Evolutionary conservation across 139 green algal genomes (phyloP).

Genomic region (Tetradesmus obliquus): DNA sequence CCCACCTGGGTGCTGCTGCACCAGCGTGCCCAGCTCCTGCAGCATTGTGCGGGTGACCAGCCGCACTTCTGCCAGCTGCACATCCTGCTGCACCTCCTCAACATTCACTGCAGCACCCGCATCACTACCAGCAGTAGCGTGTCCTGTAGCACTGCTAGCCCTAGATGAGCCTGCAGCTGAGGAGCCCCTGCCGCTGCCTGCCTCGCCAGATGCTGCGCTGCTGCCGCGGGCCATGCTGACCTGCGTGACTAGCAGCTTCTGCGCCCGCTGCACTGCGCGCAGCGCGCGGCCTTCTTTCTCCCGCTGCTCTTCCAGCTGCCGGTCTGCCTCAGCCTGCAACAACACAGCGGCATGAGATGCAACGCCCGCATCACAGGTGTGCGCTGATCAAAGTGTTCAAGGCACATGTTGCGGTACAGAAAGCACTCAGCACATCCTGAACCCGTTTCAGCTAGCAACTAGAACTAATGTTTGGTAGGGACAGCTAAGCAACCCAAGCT

Average conservation of each 20-base stretch:
- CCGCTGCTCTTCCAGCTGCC: conserved; percentile 64
- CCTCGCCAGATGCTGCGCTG: conserved; percentile 2
- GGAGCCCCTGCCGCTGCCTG: neutral
- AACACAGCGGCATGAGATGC: neutral
- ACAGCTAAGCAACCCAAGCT: too few relatives aligned
- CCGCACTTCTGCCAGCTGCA: conserved; percentile 41
- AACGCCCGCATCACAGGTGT: too few relatives aligned
- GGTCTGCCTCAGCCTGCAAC: conserved; percentile 51
- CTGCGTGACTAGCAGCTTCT: conserved; percentile 50
- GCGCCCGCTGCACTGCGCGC: conserved; percentile 48
- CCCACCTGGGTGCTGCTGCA: conserved; percentile 41
- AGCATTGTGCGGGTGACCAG: conserved; percentile 52
- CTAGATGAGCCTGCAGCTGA: conserved; percentile 7
- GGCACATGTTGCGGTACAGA: too few relatives aligned
- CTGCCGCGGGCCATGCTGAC: neutral
- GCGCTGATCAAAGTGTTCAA: too few relatives aligned
- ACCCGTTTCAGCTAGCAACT: neutral
- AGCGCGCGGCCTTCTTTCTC: conserved; percentile 65
- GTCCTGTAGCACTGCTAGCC: neutral
- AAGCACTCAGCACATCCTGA: too few relatives aligned
- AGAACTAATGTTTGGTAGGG: neutral
- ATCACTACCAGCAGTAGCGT: neutral
- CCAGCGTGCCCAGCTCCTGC: conserved; percentile 55
- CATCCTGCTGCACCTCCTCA: conserved; percentile 31
- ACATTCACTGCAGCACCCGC: neutral